Conservation (phyloP, 345 rosid species). For the Odontarrhena argentea region DNA sequence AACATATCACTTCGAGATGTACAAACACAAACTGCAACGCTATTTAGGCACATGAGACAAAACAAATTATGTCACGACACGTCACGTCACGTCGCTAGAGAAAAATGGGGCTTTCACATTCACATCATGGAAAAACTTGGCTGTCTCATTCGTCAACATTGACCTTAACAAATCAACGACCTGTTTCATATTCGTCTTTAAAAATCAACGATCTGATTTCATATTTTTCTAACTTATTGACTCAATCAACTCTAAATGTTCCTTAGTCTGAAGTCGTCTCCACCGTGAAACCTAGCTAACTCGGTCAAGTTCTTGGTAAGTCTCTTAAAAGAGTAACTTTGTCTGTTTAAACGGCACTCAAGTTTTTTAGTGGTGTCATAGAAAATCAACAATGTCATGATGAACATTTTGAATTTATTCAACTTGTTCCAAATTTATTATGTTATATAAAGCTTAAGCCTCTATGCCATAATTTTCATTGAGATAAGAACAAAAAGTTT, state of each 20-base stretch:
- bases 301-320: conserved; percentile 30
- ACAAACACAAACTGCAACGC: conserved; percentile 29
- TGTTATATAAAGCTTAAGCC: conserved; percentile 13
- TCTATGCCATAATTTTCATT: conserved; percentile 9
- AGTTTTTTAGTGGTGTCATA: conserved; percentile 1
- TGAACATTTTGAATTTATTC: conserved; percentile 24
- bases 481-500: conserved; percentile 9
- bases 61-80: neutral
- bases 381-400: conserved; percentile 29
- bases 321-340: conserved; percentile 5
- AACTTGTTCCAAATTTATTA: neutral
- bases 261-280: conserved; percentile 11
- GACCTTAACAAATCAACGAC: conserved; percentile 14
- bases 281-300: conserved; percentile 30
- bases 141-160: conserved; percentile 18
- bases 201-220: conserved; percentile 2
- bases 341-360: conserved; percentile 18
- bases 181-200: neutral
- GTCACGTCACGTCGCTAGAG: conserved; percentile 11
- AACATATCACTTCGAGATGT: neutral
- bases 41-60: conserved; percentile 16
- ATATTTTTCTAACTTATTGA: conserved; percentile 7
- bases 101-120: conserved; percentile 3
- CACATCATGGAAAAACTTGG: neutral
- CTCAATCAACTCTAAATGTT: conserved; percentile 2